Conservation (phyloP, 345 rosid genomes). For the Gossypium thurberi region DNA sequence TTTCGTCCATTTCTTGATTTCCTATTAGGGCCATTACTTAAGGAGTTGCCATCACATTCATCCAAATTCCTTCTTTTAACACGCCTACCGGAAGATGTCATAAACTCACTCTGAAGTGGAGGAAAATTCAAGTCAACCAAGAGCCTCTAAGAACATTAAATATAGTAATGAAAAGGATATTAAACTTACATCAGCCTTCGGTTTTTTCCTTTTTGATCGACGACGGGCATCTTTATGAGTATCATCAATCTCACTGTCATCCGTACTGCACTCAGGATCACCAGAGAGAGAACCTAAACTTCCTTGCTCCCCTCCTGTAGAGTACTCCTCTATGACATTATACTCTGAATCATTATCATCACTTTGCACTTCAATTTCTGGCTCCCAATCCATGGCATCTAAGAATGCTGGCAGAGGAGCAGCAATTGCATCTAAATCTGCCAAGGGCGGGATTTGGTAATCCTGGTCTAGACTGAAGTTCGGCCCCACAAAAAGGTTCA, state of each 20-base stretch:
- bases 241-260: slow-evolving; percentile 55
- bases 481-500: slow-evolving; percentile 77
- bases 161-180: background rate
- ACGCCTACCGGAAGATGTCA: slow-evolving; percentile 92
- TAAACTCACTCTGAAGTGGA: slow-evolving; percentile 55
- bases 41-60: slow-evolving; percentile 49
- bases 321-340: slow-evolving; percentile 71
- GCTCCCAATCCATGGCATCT: slow-evolving; percentile 93
- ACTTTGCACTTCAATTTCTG: slow-evolving; percentile 61
- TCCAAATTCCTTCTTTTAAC: slow-evolving; percentile 83
- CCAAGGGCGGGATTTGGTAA: slow-evolving; percentile 78
- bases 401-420: slow-evolving; percentile 83
- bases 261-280: slow-evolving; percentile 52
- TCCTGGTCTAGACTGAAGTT: slow-evolving; percentile 80
- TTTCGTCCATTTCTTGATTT: slow-evolving; percentile 54
- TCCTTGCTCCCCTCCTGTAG: slow-evolving; percentile 67
- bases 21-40: slow-evolving; percentile 35
- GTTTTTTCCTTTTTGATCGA: slow-evolving; percentile 68
- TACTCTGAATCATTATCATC: slow-evolving; percentile 97
- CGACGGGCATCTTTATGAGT: slow-evolving; percentile 52
- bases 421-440: slow-evolving; percentile 63
- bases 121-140: slow-evolving; percentile 12
- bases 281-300: slow-evolving; percentile 60
- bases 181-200: slow-evolving; percentile 57
- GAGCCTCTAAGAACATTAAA: background rate